These are phyloP conservation scores for Crucibulum cyathiforme DNA, from an alignment of 1,284 basidiomycete genomes.

Conservation along the genomic window DNA sequence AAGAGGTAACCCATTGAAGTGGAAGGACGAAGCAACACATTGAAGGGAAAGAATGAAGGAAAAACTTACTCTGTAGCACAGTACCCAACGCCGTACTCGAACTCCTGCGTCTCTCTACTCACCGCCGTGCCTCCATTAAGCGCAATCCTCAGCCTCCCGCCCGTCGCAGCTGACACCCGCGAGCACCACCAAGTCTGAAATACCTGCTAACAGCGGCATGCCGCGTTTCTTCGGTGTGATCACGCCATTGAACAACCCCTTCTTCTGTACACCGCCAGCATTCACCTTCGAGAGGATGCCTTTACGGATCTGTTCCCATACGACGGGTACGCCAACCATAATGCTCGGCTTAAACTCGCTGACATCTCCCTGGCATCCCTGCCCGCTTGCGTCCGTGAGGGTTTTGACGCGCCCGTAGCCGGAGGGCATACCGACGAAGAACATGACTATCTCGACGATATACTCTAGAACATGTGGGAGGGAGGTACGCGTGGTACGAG, in stretches of 20 bases:
- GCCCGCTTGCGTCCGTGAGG: conserved; percentile 89
- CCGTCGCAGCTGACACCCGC: conserved; percentile 83
- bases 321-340: conserved; percentile 92
- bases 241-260: conserved; percentile 76
- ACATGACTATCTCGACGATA: conserved; percentile 75
- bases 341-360: conserved; percentile 81
- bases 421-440: conserved; percentile 74
- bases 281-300: conserved; percentile 87
- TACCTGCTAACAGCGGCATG: conserved; percentile 67
- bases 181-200: conserved; percentile 83
- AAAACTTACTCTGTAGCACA: conserved; percentile 79
- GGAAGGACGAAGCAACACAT: no score
- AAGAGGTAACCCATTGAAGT: neutral
- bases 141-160: conserved; percentile 81
- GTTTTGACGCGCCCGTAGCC: conserved; percentile 97
- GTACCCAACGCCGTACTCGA: conserved; percentile 80
- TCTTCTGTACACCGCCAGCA: conserved; percentile 69
- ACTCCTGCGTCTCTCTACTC: conserved; percentile 88
- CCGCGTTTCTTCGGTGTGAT: conserved; percentile 71
- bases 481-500: conserved; percentile 88
- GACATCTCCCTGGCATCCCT: conserved; percentile 92
- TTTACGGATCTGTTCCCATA: conserved; percentile 93
- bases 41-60: neutral
- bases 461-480: conserved; percentile 93
- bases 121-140: conserved; percentile 90